These are phyloP conservation scores for Pseudogymnoascus sp. DNA, from an alignment of 2,329 filamentous ascomycete species.

Conservation along the genomic window DNA sequence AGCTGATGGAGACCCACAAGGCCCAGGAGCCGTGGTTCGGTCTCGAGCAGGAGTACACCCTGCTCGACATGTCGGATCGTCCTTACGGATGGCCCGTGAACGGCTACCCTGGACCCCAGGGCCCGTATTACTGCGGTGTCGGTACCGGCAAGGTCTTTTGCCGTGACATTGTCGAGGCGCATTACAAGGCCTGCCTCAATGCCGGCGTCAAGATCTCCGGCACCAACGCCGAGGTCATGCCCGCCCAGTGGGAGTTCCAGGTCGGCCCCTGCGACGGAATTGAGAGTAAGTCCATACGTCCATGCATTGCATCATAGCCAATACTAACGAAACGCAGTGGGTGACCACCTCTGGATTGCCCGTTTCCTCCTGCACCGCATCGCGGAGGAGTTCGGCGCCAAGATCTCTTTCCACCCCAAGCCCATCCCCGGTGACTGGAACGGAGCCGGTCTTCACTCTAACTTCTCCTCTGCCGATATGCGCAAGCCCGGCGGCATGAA, in stretches of 20 bases:
- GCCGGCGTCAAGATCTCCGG: constrained; percentile 90
- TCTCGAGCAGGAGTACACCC: constrained; percentile 95
- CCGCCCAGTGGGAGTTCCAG: constrained; percentile 97
- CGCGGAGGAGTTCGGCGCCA: constrained; percentile 92
- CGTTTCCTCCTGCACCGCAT: constrained; percentile 86
- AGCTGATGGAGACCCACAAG: constrained; percentile 83
- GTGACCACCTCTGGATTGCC: constrained; percentile 93
- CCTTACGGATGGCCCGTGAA: constrained; percentile 87
- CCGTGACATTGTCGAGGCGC: constrained; percentile 93
- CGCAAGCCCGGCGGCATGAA: constrained; percentile 91
- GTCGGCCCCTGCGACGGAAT: constrained; percentile 87
- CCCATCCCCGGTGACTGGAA: constrained; percentile 96
- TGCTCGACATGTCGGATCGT: constrained; percentile 77
- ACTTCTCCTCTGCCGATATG: constrained; percentile 88
- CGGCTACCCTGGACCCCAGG: constrained; percentile 75
- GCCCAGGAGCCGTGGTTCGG: constrained; percentile 92
- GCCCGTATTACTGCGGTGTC: constrained; percentile 97
- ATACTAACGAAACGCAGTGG: constrained; percentile 51
- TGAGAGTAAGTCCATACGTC: constrained; percentile 51
- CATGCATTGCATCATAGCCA: neutral
- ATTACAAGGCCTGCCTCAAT: constrained; percentile 82
- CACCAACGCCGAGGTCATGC: constrained; percentile 99
- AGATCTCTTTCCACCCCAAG: constrained; percentile 94
- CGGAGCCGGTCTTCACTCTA: constrained; percentile 85
- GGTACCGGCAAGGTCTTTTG: constrained; percentile 95